Evolutionary conservation across 148 eudicot genomes (phyloP).

Genomic region (Cornus controversa): DNA sequence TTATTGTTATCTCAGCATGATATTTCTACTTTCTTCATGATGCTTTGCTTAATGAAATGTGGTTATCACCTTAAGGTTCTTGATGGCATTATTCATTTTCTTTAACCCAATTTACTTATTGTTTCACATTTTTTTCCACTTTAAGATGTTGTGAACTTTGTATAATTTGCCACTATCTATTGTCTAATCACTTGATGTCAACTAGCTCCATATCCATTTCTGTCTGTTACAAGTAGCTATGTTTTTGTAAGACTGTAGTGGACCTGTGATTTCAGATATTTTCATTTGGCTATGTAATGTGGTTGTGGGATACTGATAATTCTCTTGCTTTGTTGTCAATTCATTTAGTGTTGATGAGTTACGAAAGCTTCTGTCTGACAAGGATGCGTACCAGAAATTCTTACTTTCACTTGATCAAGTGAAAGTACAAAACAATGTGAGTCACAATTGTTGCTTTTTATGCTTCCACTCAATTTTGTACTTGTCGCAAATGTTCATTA

Average conservation of each 20-base stretch:
- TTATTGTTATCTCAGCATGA: too few species aligned
- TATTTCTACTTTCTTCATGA: background rate
- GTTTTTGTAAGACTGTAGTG: background rate
- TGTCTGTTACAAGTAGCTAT: too few species aligned
- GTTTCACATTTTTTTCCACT: too few species aligned
- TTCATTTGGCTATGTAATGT: too few species aligned
- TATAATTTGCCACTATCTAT: too few species aligned
- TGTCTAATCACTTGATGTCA: too few species aligned
- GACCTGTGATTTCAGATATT: too few species aligned
- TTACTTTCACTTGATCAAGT: conserved; percentile 42
- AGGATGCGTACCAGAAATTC: conserved; percentile 46
- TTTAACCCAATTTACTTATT: too few species aligned
- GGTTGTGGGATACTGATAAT: background rate
- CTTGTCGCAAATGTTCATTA: background rate
- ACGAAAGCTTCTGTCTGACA: conserved; percentile 40
- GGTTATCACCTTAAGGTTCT: background rate
- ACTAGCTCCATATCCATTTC: too few species aligned
- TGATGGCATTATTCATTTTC: too few species aligned
- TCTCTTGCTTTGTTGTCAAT: background rate
- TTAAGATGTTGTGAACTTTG: too few species aligned
- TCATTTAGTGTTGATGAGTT: conserved; percentile 39
- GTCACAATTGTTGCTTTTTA: conserved; percentile 10
- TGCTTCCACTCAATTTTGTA: background rate
- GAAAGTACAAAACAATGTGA: conserved; percentile 41
- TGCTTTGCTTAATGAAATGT: background rate